Evolutionary conservation across 768 basidiomycete genomes (phyloP), one percentile per base, ranked within the genome.

Genomic region (Strobilomyces echinocephalus): DNA sequence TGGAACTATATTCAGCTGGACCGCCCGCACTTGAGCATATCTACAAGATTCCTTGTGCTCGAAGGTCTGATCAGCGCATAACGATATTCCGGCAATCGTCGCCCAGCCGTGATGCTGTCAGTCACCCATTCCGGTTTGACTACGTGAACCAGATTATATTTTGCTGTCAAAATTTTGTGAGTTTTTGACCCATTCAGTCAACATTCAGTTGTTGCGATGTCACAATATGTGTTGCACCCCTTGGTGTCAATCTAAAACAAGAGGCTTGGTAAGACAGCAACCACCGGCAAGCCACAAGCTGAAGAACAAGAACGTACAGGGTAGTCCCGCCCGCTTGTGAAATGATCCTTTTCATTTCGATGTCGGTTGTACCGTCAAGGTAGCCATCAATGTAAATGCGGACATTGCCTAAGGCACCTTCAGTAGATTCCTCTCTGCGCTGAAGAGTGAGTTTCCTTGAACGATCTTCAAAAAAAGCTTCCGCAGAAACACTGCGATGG

Each of bases 71-170:
- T 63, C 18, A 83, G 74, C 8, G 74, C 54, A 60, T 89, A 93
- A 18, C 70, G 67, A 52, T 78, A 72, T 68, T 93, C 91, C 34
- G 77, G 71, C 54, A 80, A 71, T 59, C 81, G 73, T 64, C 77
- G 84, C 21, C 85, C 86, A 15, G 74, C 73, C 16, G 67, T 65
- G 57, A 90, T 75, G 59, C 87, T 87, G 57, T 90, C 88, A 11
- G 73, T 71, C 8, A 89, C 76, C 88, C 87, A 91, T 64, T 85
- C 83, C 9, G 88, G 88, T 52, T 76, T 82, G 31, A 92, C 87
- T 50, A 92, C 78, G 51, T 85, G 76, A 20, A 75, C 72, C 34
- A 75, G 74, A 52, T 66, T 76, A 57, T 73, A 73, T 60, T 79
- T 82, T 21, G 72, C 66, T 18, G 76, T 80, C 50, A 91, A 68